Evolutionary conservation across 345 rosid genomes (phyloP), one percentile per base, ranked within the genome.

Genomic region (Schrenkiella parvula): DNA sequence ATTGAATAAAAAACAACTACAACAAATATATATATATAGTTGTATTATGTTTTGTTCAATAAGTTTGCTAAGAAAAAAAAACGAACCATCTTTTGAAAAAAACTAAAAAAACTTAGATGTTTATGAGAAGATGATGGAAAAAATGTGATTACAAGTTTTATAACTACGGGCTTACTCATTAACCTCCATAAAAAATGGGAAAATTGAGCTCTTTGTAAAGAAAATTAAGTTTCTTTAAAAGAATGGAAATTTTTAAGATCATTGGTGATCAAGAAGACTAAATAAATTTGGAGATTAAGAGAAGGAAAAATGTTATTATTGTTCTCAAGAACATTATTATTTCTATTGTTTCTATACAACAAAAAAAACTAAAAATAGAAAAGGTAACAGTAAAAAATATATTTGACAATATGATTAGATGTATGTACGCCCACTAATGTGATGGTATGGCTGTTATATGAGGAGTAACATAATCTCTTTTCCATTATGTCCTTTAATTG

Each of bases 371-470:
- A 4, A 23, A 48, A 23, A 23, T 50, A 50, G 55, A 50, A 23
- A 50, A 22, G 9, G 1, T 23, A 22, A 22, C 8, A 50, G 15
- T 22, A 50, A 37, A 11, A 2, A 21, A 26, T 10, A 21, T 21
- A 21, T 4, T 21, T 47, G 21, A 47, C 53, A 21, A 47, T 21
- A 47, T 9, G 4, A 19, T 21, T 47, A 11, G 26, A 3, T 26
- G 28, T 46, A 46, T 47, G 28, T 9, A 46, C 52, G 41, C 8
- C 18, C 18, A 43, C 48, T 43, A 14, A 14, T 93, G 91, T 59
- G 97, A 93, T 68, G 98, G 92, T 35, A 78, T 93, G 62, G 92
- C 98, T 72, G 92, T 89, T 71, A 91, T 96, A 64, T 97, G 97
- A 77, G 98, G 91, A 78, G 98, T 89, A 80, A 83, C 11, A 59